Evolutionary conservation across 73 alveolate species (phyloP).

Genomic region (Halteria grandinella): DNA sequence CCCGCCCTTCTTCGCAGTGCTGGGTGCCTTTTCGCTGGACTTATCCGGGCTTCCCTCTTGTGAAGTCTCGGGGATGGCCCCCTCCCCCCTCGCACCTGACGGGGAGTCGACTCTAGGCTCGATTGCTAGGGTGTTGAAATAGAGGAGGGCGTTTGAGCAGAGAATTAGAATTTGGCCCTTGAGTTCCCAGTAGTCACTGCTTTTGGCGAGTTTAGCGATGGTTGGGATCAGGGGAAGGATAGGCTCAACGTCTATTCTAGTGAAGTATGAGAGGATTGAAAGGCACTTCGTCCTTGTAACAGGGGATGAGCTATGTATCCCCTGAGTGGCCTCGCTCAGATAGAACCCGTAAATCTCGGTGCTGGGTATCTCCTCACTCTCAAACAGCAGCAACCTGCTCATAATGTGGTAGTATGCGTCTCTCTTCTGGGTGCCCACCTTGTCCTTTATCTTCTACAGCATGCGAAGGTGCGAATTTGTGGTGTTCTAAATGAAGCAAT

Average conservation of each 20-base stretch:
- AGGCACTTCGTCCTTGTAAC: conserved; percentile 65
- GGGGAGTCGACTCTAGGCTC: too few relatives aligned
- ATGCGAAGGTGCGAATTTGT: conserved; percentile 65
- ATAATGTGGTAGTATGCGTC: conserved; percentile 58
- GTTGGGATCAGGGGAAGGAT: conserved; percentile 52
- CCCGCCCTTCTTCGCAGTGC: neutral
- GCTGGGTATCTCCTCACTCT: conserved; percentile 13
- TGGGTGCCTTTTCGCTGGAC: neutral
- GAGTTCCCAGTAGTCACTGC: conserved; percentile 77
- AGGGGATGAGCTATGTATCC: conserved; percentile 55
- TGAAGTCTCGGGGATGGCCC: conserved; percentile 10
- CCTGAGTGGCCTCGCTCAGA: conserved; percentile 53
- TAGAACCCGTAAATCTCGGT: conserved; percentile 59
- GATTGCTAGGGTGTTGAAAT: conserved; percentile 50
- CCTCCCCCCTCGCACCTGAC: too few relatives aligned
- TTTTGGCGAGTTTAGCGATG: conserved; percentile 37
- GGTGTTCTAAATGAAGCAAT: conserved; percentile 64
- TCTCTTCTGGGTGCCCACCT: conserved; percentile 16
- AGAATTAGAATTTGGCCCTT: conserved; percentile 69
- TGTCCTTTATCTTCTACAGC: conserved; percentile 49
- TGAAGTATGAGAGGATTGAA: conserved; percentile 67
- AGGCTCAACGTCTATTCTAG: conserved; percentile 52
- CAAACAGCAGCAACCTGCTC: conserved; percentile 54
- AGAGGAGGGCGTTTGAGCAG: conserved; percentile 55
- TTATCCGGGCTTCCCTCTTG: neutral